These are phyloP conservation scores for Dryadomyces quercivorus DNA, from an alignment of 2,329 filamentous ascomycete species.

Conservation along the genomic window DNA sequence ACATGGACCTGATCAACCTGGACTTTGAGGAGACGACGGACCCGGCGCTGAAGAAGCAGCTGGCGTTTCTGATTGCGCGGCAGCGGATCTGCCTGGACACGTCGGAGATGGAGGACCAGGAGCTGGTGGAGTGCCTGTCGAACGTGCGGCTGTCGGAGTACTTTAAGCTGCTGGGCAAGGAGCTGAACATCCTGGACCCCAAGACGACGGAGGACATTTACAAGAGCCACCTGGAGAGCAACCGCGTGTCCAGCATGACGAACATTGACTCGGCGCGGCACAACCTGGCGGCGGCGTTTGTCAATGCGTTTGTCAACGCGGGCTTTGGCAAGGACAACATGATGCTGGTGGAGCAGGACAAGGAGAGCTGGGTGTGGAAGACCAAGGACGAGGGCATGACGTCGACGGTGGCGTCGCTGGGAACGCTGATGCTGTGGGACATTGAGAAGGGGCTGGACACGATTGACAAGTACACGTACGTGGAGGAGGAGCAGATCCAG, in stretches of 20 bases:
- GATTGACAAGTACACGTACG: constrained; percentile 89
- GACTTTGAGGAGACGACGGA: constrained; percentile 76
- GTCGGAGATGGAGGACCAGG: constrained; percentile 43
- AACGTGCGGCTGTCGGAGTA: constrained; percentile 83
- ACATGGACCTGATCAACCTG: constrained; percentile 64
- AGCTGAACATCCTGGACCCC: constrained; percentile 91
- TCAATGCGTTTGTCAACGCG: constrained; percentile 94
- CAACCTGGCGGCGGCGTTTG: constrained; percentile 90
- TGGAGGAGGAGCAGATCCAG: constrained; percentile 67
- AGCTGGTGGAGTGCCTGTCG: constrained; percentile 73
- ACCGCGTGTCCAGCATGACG: constrained; percentile 79
- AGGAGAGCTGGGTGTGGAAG: constrained; percentile 96
- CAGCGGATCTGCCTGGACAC: constrained; percentile 76
- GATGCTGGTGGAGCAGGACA: constrained; percentile 84
- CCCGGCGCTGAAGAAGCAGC: constrained; percentile 75
- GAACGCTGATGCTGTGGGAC: constrained; percentile 87
- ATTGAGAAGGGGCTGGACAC: constrained; percentile 84
- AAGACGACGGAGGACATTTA: constrained; percentile 98
- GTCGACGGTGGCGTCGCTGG: constrained; percentile 87
- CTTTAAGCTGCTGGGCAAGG: constrained; percentile 88
- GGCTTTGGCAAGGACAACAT: constrained; percentile 94
- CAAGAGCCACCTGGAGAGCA: constrained; percentile 96
- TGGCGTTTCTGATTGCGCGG: constrained; percentile 83
- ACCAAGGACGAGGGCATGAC: constrained; percentile 98
- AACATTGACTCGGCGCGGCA: constrained; percentile 93